phyloP scores from a whole-genome alignment of 805 yeast species.

The Debaryomyces prosopidis region DNA sequence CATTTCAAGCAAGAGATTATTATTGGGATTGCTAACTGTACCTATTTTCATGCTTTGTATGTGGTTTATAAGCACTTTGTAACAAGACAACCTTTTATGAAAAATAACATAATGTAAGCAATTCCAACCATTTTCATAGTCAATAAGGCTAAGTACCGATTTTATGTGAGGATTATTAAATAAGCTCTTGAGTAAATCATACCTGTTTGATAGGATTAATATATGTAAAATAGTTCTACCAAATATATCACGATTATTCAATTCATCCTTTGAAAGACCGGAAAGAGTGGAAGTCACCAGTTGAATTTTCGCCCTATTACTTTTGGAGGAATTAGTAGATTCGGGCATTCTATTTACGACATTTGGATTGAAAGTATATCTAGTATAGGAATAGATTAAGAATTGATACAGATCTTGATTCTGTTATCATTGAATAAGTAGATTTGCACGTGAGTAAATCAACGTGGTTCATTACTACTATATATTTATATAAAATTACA shows the following conservation, averaged over 20 bases:
- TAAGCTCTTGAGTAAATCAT: slow-evolving; percentile 46
- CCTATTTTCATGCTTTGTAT: slow-evolving; percentile 11
- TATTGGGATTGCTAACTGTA: slow-evolving; percentile 13
- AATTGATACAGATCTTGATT: no score
- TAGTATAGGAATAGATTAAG: not conserved
- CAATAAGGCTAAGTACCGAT: slow-evolving; percentile 41
- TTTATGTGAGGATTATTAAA: slow-evolving; percentile 51
- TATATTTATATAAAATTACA: not conserved
- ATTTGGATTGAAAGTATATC: not conserved
- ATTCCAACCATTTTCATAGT: slow-evolving; percentile 81
- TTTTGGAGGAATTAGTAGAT: not conserved
- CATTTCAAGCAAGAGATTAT: slow-evolving; percentile 33
- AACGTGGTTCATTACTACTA: not conserved
- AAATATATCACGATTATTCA: slow-evolving; percentile 60
- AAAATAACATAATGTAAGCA: slow-evolving; percentile 71
- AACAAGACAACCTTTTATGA: slow-evolving; percentile 56
- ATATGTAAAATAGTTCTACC: slow-evolving; percentile 70
- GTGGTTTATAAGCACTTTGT: slow-evolving; percentile 38
- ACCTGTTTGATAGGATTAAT: slow-evolving; percentile 50
- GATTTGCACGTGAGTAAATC: not conserved
- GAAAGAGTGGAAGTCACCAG: slow-evolving; percentile 5
- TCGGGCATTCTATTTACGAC: slow-evolving; percentile 2
- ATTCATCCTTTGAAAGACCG: slow-evolving; percentile 26
- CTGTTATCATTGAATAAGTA: not conserved
- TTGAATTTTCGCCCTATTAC: not conserved